Percentiles rank a stretch among this genome's conserved stretches.
phyloP scores from a whole-genome alignment of 768 basidiomycete genomes.

The Pholiota microspora region DNA sequence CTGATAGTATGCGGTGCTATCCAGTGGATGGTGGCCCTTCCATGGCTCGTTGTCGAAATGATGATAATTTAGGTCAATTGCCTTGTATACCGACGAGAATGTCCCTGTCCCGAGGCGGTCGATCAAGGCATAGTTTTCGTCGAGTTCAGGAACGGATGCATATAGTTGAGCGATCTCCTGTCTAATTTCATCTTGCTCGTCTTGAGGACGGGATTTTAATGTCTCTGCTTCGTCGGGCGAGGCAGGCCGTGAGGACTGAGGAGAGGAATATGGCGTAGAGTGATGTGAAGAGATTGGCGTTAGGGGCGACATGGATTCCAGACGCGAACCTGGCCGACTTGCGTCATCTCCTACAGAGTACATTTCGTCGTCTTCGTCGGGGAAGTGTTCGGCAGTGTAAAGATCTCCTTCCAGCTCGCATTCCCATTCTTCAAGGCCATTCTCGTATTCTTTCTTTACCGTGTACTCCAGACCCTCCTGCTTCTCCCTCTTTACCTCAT shows the following conservation, averaged over 20 bases:
- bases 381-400: constrained; percentile 6
- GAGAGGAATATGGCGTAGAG: constrained; percentile 5
- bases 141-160: constrained; percentile 62
- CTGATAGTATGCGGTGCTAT: constrained; percentile 68
- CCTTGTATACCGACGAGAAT: constrained; percentile 99
- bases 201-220: constrained; percentile 50
- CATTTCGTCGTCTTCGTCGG: constrained; percentile 14
- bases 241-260: constrained; percentile 11
- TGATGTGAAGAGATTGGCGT: constrained; percentile 6
- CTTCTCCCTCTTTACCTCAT: constrained; percentile 2
- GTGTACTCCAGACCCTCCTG: background rate
- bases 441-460: constrained; percentile 3
- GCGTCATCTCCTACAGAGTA: background rate
- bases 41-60: constrained; percentile 78
- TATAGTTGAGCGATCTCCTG: constrained; percentile 76
- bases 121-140: constrained; percentile 69
- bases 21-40: constrained; percentile 62
- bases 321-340: background rate
- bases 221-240: constrained; percentile 57
- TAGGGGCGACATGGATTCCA: constrained; percentile 7
- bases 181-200: constrained; percentile 74
- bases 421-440: constrained; percentile 10
- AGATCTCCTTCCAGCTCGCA: constrained; percentile 9
- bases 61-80: constrained; percentile 74
- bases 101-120: constrained; percentile 97